Base-by-base conservation (phyloP, 768 basidiomycete species). In the Kondoa malvinella region DNA sequence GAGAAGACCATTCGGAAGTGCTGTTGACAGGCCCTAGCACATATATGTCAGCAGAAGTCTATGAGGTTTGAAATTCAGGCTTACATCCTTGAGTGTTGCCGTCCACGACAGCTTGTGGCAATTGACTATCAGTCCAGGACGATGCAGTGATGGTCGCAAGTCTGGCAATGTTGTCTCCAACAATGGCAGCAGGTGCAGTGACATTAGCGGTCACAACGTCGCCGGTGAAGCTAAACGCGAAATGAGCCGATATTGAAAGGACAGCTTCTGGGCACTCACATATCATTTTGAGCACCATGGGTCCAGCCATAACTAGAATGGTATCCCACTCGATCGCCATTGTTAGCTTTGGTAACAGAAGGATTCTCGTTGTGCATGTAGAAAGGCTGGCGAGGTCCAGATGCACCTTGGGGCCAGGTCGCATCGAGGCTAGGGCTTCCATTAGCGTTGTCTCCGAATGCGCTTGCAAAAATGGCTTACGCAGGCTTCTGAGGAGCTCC, bases 51-150 rank as follows among this genome's bases (percentile, higher is more conserved):
- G n/a, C n/a, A n/a, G n/a, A n/a, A n/a, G n/a, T n/a, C n/a, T n/a
- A n/a, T n/a, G n/a, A n/a, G 66, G 62, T 34, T 50, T 4, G 69
- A 33, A 0, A 66, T 27, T 66, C 65, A 67, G 33, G 66, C 71
- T 4, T 68, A 66, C 0, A 72, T 3, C 71, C 71, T 15, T 64
- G 60, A 21, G 69, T 62, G 67, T 57, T 65, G 3, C 72, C 72
- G 56, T 72, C 72, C 34, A 71, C 64, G 14, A 68, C 72, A 2
- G 66, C 61, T 16, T 34, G 40, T 1, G 71, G 50, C 0, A 66
- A 57, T 50, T 65, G 67, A 1, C 40, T 40, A 3, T 2, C 3
- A 12, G 40, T 59, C 0, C 21, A 4, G 17, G 66, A 66, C 33
- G 71, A 70, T 1, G 71, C 69, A 25, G 50, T 56, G 4, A 58